Base-by-base conservation (phyloP, 2,329 filamentous ascomycete species). In the Verticillium dahliae region DNA sequence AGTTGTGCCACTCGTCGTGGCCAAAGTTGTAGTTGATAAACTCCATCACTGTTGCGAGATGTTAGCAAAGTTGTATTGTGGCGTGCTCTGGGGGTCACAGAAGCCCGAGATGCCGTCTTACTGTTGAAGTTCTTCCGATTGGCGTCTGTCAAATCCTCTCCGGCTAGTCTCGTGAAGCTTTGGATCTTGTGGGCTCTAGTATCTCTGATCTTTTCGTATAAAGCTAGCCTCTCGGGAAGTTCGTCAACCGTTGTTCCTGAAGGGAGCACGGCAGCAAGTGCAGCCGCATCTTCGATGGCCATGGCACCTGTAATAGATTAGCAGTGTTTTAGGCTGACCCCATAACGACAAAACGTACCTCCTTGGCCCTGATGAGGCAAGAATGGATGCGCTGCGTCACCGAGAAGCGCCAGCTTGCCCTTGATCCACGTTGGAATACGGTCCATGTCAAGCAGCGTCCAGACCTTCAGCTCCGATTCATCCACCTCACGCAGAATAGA, bases 331-430 rank as follows among this genome's bases (percentile, higher is more conserved):
- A 11, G 27, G 6, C 10, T 7, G 9, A 52, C 7, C 2, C 13
- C 4, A 31, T 31, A 31, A 31, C 27, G 27, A 31, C 18, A 27
- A 11, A 9, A 22, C 18, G 4, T 13, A 52, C 45, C 45, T 22
- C 45, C 45, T 52, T 52, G 45, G n/a, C 45, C 71, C 77, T 71
- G 69, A 81, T 79, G 81, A 14, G 86, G 88, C 0, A 86, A 74
- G 67, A 90, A 89, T 0, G 88, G 86, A 69, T 91, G 88, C 0
- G 86, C 88, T 0, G 88, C 86, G 68, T 90, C 88, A 0, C 88
- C 88, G 0, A 90, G 71, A 0, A 90, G 70, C 1, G 80, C 85
- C 18, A 89, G 69, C 5, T 76, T 78, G 0, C 73, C 81, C 2
- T 81, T 78, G 0, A 77, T 74, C 82, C 85, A 90, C 0, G 73